Conservation (phyloP, 2,329 filamentous ascomycete genomes). For the Fusarium sp. region DNA sequence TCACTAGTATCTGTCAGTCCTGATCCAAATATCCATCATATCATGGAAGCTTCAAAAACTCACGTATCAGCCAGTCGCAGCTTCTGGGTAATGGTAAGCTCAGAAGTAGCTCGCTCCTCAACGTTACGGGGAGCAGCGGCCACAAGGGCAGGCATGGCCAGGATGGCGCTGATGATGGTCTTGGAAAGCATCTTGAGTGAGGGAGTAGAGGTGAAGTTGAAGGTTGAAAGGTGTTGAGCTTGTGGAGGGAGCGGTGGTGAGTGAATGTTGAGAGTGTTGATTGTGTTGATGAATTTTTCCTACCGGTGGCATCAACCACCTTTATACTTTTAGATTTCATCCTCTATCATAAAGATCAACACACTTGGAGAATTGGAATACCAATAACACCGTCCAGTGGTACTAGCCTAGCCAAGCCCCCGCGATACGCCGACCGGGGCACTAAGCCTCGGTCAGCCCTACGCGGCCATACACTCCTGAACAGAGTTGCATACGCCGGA, state of each 20-base stretch:
- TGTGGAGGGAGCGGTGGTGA: background rate
- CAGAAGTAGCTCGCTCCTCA: slow-evolving; percentile 9
- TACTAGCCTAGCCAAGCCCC: background rate
- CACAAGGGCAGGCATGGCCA: slow-evolving; percentile 51
- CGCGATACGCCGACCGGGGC: background rate
- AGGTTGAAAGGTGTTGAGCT: background rate
- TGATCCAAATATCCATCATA: too few species aligned
- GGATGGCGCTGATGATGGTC: slow-evolving; percentile 37
- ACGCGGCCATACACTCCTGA: background rate
- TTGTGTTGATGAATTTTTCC: background rate
- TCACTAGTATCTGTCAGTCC: slow-evolving; percentile 42
- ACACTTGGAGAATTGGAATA: too few species aligned
- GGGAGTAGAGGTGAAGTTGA: background rate
- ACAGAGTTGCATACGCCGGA: background rate
- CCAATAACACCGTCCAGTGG: background rate
- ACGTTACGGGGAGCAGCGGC: slow-evolving; percentile 36
- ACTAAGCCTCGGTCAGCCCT: background rate
- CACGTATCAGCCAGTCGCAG: slow-evolving; percentile 52
- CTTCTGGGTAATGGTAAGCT: slow-evolving; percentile 48
- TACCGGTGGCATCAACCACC: background rate
- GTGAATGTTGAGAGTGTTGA: background rate
- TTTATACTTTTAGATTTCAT: background rate
- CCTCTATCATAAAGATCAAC: background rate
- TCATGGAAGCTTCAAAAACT: slow-evolving; percentile 5
- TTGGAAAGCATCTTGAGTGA: slow-evolving; percentile 12